Evolutionary conservation across 2,329 filamentous ascomycete species (phyloP).

Genomic region (Apiospora arundinis): DNA sequence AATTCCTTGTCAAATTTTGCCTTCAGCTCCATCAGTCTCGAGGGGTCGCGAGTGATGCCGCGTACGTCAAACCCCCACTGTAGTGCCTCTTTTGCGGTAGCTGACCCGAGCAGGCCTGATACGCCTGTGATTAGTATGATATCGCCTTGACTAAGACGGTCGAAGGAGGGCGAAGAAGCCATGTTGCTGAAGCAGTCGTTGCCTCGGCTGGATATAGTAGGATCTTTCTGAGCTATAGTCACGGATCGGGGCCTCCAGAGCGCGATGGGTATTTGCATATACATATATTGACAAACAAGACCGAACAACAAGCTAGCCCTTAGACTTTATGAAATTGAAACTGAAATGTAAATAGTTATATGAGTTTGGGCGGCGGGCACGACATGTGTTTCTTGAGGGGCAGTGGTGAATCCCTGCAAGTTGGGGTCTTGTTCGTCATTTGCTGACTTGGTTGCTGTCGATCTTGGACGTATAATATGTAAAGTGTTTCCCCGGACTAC

Average conservation of each 20-base stretch:
- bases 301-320: no score
- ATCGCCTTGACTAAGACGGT: not conserved
- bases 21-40: not conserved
- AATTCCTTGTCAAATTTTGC: not conserved
- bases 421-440: not conserved
- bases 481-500: no score
- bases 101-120: slow-evolving; percentile 2
- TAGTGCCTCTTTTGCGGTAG: not conserved
- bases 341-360: no score
- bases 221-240: no score
- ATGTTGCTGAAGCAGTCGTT: not conserved
- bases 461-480: not conserved
- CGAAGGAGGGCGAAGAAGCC: not conserved
- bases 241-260: no score
- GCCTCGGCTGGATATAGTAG: not conserved
- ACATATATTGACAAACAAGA: no score
- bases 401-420: not conserved
- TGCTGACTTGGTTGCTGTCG: not conserved
- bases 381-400: not conserved
- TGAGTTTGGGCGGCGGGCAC: not conserved
- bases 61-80: not conserved
- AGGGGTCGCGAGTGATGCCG: not conserved
- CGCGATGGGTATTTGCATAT: no score
- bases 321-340: no score
- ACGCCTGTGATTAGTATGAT: slow-evolving; percentile 7